phyloP scores from a whole-genome alignment of 108 stramenopile genomes.

The Pseudonitzschia pungens region DNA sequence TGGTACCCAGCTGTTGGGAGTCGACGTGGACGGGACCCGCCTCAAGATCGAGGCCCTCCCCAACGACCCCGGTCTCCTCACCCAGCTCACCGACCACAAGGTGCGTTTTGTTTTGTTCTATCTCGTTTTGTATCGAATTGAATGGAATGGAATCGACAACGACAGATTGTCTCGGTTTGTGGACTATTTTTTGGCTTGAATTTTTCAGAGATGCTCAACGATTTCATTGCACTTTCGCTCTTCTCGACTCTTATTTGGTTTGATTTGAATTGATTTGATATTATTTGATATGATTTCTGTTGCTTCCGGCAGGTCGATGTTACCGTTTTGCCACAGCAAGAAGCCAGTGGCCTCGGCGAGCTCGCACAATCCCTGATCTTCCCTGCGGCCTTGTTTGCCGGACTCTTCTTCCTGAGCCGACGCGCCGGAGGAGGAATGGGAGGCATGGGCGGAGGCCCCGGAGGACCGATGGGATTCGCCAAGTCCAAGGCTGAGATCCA shows the following conservation, averaged over 20 bases:
- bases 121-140: too few relatives aligned
- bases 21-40: slow-evolving; percentile 86
- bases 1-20: slow-evolving; percentile 83
- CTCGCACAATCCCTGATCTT: slow-evolving; percentile 80
- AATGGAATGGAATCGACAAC: too few relatives aligned
- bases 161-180: too few relatives aligned
- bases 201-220: neutral
- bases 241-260: too few relatives aligned
- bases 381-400: slow-evolving; percentile 85
- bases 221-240: too few relatives aligned
- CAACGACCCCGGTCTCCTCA: slow-evolving; percentile 94
- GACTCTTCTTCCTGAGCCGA: slow-evolving; percentile 92
- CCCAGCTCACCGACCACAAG: slow-evolving; percentile 90
- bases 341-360: slow-evolving; percentile 77
- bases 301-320: slow-evolving; percentile 83
- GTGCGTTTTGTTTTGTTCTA: slow-evolving; percentile 33
- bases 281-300: too few relatives aligned
- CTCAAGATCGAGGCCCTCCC: slow-evolving; percentile 90
- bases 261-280: too few relatives aligned
- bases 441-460: slow-evolving; percentile 63
- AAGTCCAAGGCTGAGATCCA: slow-evolving; percentile 89
- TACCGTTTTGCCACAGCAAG: slow-evolving; percentile 78
- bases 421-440: slow-evolving; percentile 67
- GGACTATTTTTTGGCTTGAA: too few relatives aligned
- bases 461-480: slow-evolving; percentile 89